Evolutionary conservation across 2,329 filamentous ascomycete species (phyloP).

Genomic region (Bimuria novae-zelandiae): DNA sequence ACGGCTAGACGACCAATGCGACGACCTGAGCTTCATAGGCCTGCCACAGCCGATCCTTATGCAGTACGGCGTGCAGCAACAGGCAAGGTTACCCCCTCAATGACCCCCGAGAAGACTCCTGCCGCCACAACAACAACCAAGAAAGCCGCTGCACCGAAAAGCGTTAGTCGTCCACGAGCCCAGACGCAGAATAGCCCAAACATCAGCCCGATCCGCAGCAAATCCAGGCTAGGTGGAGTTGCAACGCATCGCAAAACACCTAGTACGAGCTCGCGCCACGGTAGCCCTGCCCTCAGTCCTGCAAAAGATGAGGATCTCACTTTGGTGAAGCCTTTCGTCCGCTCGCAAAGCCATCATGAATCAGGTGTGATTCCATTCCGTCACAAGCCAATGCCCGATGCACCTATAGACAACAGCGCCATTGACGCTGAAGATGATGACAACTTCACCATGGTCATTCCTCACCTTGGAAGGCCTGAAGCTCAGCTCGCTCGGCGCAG

Average conservation of each 20-base stretch:
- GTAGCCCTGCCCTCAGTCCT: conserved; percentile 40
- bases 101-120: conserved; percentile 53
- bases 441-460: conserved; percentile 58
- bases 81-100: conserved; percentile 52
- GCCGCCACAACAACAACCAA: conserved; percentile 42
- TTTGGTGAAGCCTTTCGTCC: conserved; percentile 52
- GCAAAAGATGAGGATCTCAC: conserved; percentile 54
- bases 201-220: conserved; percentile 43
- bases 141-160: conserved; percentile 42
- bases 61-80: conserved; percentile 41
- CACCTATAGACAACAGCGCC: conserved; percentile 46
- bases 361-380: conserved; percentile 35
- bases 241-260: conserved; percentile 36
- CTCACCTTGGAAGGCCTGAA: conserved; percentile 41
- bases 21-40: conserved; percentile 53
- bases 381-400: conserved; percentile 45
- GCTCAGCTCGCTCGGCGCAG: conserved; percentile 36
- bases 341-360: conserved; percentile 39
- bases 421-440: conserved; percentile 50
- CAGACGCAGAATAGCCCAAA: conserved; percentile 42
- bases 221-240: conserved; percentile 40
- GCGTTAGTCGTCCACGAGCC: conserved; percentile 34
- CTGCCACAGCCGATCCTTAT: conserved; percentile 61
- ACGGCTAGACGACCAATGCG: conserved; percentile 59
- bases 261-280: conserved; percentile 32